Base-by-base conservation (phyloP, 495 filamentous ascomycete species). In the Aspergillus sclerotioniger region DNA sequence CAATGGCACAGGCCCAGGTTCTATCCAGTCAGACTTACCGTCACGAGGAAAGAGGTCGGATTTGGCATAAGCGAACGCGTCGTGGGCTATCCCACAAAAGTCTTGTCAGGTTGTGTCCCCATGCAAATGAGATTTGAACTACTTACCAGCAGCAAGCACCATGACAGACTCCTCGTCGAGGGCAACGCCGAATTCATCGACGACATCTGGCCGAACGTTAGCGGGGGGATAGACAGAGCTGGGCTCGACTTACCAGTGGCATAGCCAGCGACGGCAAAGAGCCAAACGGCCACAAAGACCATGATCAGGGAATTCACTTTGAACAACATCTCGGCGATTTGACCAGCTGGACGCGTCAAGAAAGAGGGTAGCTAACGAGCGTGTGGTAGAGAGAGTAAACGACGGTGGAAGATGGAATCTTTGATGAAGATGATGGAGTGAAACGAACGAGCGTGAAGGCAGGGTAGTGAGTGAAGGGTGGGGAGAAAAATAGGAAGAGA, bases 181-280 rank as follows among this genome's bases (percentile, higher is more conserved):
- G 3, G 45, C 28, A 47, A 41, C 16, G 13, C 43, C 48, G 31
- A 54, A 12, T 4, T 25, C 17, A 43, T 46, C 43, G 3, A 35
- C n/a, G 6, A 25, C 28, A 29, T 54, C 59, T 66, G 17, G 12
- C 33, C 17, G 6, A 19, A 7, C 29, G 10, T 50, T 48, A 16
- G 57, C 20, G 29, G 7, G 43, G 9, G n/a, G 6, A 48, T 25
- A 15, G 53, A 48, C 19, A 29, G 8, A 35, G 46, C 12, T 43
- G 53, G 12, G 21, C 21, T 28, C 8, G 15, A 39, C 61, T 61
- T 58, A 64, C 64, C 61, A 16, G 28, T 28, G 10, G 59, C 59
- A 47, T 48, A 39, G 37, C 31, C 21, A 5, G 35, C 32, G 28
- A 37, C 44, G 8, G 44, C 31, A 41, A 62, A 15, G 37, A 60